A percentile compares a stretch with the other conserved stretches of the same genome.
phyloP scores from a whole-genome alignment of 768 basidiomycete genomes.

The Lentinula sp. region DNA sequence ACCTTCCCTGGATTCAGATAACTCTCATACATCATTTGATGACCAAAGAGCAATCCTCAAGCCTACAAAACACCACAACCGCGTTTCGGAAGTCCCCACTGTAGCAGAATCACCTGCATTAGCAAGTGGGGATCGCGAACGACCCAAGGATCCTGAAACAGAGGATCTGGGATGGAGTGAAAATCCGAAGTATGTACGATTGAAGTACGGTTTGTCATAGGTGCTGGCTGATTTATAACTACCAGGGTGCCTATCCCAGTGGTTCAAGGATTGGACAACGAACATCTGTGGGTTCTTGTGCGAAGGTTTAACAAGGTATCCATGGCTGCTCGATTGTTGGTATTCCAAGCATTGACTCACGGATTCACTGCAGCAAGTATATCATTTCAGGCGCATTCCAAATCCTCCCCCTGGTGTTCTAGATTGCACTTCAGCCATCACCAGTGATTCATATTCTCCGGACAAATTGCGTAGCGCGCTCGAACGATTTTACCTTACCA shows the following conservation, averaged over 20 bases:
- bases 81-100: background rate
- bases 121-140: background rate
- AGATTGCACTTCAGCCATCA: slow-evolving; percentile 29
- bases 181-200: background rate
- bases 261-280: slow-evolving; percentile 28
- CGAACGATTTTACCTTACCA: slow-evolving; percentile 33
- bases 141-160: background rate
- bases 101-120: background rate
- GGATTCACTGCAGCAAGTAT: slow-evolving; percentile 24
- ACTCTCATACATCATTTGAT: background rate
- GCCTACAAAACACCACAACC: background rate
- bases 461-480: slow-evolving; percentile 34
- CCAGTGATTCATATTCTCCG: slow-evolving; percentile 32
- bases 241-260: slow-evolving; percentile 19
- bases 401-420: slow-evolving; percentile 22
- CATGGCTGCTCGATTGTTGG: background rate
- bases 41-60: background rate
- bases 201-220: background rate
- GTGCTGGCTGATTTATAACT: background rate
- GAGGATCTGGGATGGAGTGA: background rate
- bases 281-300: slow-evolving; percentile 30
- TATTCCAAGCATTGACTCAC: background rate
- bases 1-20: background rate
- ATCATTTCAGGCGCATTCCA: slow-evolving; percentile 26
- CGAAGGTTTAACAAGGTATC: slow-evolving; percentile 35